phyloP scores from a whole-genome alignment of 164 flowering plant genomes.

The Buxus sempervirens region DNA sequence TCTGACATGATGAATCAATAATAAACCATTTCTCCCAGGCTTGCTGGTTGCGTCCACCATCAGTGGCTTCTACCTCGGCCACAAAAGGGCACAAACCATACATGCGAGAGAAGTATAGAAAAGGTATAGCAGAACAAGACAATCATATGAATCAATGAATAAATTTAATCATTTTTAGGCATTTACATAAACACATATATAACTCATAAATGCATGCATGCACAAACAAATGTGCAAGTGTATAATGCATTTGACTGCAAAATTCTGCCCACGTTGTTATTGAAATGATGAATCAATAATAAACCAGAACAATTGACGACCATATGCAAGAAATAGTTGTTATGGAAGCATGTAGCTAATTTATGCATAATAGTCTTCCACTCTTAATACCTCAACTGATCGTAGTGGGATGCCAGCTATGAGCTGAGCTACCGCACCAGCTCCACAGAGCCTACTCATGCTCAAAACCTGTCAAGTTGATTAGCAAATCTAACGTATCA shows the following conservation, averaged over 20 bases:
- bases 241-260: too few species aligned
- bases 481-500: background rate
- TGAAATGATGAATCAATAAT: too few species aligned
- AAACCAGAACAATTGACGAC: too few species aligned
- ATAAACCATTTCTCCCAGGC: conserved; percentile 84
- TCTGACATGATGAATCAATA: too few species aligned
- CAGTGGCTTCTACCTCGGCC: conserved; percentile 48
- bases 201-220: background rate
- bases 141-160: background rate
- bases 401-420: conserved; percentile 82
- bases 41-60: conserved; percentile 39
- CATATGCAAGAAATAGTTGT: background rate
- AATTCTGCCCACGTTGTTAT: too few species aligned
- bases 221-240: background rate
- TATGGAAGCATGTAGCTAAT: background rate
- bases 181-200: background rate
- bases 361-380: background rate
- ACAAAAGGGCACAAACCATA: background rate
- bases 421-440: conserved; percentile 95
- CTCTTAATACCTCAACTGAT: conserved; percentile 65
- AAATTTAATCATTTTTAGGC: too few species aligned
- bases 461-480: conserved; percentile 36
- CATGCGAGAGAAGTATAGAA: background rate
- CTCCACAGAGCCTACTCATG: conserved; percentile 97
- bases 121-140: background rate